A percentile compares a stretch with the other conserved stretches of the same genome.
Evolutionary conservation across 73 alveolate species (phyloP).

Genomic region (Tetrahymena malaccensis): DNA sequence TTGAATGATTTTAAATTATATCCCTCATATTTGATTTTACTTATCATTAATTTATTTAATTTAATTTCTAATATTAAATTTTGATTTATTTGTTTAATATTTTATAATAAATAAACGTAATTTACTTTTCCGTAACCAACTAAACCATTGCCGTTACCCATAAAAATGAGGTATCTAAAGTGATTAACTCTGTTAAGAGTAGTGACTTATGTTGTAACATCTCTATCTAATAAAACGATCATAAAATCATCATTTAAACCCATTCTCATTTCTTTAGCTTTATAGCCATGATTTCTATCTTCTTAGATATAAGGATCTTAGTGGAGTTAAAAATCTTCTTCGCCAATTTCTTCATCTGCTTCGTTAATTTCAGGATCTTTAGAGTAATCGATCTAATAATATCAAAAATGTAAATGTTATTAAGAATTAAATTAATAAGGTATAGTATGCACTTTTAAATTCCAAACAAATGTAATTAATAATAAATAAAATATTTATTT

Average conservation of each 20-base stretch:
- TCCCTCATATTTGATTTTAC: too few relatives aligned
- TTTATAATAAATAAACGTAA: neutral
- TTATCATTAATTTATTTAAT: too few relatives aligned
- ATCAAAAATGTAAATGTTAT: neutral
- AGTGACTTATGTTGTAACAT: constrained; percentile 57
- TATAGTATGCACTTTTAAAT: neutral
- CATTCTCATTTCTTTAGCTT: neutral
- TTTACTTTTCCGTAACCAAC: constrained; percentile 51
- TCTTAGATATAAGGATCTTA: neutral
- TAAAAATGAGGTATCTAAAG: constrained; percentile 58
- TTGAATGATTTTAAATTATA: neutral
- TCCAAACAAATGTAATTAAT: neutral
- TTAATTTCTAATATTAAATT: too few relatives aligned
- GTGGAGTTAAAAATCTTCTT: neutral
- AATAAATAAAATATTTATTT: neutral
- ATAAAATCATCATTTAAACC: constrained; percentile 49
- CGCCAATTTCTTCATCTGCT: neutral
- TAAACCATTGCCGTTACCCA: constrained; percentile 68
- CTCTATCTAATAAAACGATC: constrained; percentile 55
- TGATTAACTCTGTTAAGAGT: constrained; percentile 59
- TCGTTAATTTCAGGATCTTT: neutral
- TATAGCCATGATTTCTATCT: neutral
- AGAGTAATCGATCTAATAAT: neutral
- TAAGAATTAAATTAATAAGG: neutral
- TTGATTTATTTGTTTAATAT: too few relatives aligned